phyloP scores from a whole-genome alignment of 202 grass and related monocot genomes.

The Schoenoplectus triqueter region DNA sequence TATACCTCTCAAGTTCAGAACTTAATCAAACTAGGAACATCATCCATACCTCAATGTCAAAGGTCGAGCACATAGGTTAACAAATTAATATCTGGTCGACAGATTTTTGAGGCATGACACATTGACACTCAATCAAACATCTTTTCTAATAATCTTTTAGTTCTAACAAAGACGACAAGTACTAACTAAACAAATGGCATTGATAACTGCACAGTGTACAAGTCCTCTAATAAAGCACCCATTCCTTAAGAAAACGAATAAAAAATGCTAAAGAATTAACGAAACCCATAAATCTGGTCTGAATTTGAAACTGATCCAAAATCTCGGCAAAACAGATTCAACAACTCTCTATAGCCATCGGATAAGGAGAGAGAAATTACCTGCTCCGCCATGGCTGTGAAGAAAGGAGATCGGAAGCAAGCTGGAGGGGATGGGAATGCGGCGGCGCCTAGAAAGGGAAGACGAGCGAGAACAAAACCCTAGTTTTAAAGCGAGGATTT shows the following conservation, averaged over 20 bases:
- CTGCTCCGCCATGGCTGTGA: conserved; percentile 44
- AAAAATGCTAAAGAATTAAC: neutral
- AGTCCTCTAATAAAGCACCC: neutral
- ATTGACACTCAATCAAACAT: neutral
- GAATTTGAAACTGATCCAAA: neutral
- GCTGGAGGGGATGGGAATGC: neutral
- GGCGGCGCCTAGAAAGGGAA: conserved; percentile 13
- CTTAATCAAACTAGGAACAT: neutral
- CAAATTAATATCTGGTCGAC: neutral
- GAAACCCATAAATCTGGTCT: neutral
- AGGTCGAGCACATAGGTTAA: neutral
- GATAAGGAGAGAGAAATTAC: neutral
- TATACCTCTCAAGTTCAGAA: neutral
- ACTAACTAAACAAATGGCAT: neutral
- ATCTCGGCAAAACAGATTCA: neutral
- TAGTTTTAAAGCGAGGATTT: conserved; percentile 30
- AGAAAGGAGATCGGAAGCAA: neutral
- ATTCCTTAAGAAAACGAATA: neutral
- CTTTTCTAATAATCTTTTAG: neutral
- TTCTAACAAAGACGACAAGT: neutral
- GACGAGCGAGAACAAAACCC: conserved; percentile 39
- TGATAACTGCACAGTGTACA: too few species aligned
- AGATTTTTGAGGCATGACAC: neutral
- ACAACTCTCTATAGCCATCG: neutral
- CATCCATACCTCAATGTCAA: neutral